A percentile compares a stretch with the other conserved stretches of the same genome.
phyloP scores from a whole-genome alignment of 345 rosid genomes.

The Geranium brycei region DNA sequence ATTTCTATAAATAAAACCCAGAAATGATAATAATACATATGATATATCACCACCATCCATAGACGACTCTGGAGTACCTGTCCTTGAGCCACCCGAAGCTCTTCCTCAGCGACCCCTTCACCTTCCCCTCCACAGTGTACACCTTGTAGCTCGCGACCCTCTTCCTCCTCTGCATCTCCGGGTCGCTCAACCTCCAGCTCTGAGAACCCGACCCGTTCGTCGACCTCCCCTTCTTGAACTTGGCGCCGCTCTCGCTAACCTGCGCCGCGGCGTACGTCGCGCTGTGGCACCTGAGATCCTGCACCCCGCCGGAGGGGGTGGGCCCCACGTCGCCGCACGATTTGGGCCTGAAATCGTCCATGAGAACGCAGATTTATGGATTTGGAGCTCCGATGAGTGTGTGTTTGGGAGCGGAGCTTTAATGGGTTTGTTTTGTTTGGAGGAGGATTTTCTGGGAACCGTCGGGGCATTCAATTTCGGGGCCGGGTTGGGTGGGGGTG shows the following conservation, averaged over 20 bases:
- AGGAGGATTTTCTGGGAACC: not conserved
- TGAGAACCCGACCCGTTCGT: slow-evolving; percentile 17
- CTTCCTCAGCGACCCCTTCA: slow-evolving; percentile 70
- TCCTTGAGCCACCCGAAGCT: slow-evolving; percentile 87
- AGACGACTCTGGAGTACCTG: slow-evolving; percentile 51
- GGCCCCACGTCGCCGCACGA: not conserved
- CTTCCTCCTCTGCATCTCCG: slow-evolving; percentile 81
- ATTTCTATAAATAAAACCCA: no score
- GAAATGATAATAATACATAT: no score
- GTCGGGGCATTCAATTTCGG: no score
- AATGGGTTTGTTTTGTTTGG: not conserved
- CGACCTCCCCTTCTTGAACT: slow-evolving; percentile 44
- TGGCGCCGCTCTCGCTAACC: not conserved
- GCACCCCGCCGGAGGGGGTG: not conserved
- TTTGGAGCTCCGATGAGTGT: no score
- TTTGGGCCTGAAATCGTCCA: not conserved
- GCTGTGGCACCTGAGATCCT: slow-evolving; percentile 10
- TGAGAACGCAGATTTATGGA: no score
- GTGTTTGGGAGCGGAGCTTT: not conserved
- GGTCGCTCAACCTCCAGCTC: slow-evolving; percentile 55
- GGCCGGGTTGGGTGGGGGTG: no score
- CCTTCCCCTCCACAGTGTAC: slow-evolving; percentile 83
- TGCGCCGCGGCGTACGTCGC: slow-evolving; percentile 10
- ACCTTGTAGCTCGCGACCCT: slow-evolving; percentile 87
- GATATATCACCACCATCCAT: slow-evolving; percentile 84